phyloP scores from a whole-genome alignment of 1,284 basidiomycete genomes.

The Naganishia cerealis region DNA sequence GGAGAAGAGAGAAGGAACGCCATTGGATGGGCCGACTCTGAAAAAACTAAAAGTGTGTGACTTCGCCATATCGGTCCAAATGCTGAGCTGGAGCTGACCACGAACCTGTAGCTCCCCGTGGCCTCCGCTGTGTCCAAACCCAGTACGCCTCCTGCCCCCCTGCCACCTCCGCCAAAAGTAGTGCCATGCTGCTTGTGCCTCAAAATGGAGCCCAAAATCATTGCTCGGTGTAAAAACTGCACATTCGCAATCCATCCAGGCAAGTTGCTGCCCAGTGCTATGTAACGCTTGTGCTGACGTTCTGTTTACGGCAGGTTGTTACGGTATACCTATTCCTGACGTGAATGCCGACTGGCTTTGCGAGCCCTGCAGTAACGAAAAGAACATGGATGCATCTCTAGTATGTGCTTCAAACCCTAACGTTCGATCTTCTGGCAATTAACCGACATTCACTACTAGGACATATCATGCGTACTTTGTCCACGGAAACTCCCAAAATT shows the following conservation, averaged over 20 bases:
- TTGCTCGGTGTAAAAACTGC: slow-evolving; percentile 76
- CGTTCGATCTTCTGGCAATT: background rate
- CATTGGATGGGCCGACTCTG: slow-evolving; percentile 61
- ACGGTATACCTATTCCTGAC: slow-evolving; percentile 65
- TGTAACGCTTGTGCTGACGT: slow-evolving; percentile 6
- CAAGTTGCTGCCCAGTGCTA: slow-evolving; percentile 43
- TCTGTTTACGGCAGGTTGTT: slow-evolving; percentile 60
- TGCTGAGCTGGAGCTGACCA: background rate
- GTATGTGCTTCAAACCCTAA: slow-evolving; percentile 55
- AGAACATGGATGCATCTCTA: slow-evolving; percentile 70
- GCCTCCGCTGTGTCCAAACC: slow-evolving; percentile 18
- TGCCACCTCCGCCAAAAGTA: slow-evolving; percentile 58
- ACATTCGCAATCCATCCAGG: slow-evolving; percentile 73
- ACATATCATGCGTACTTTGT: slow-evolving; percentile 54
- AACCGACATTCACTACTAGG: slow-evolving; percentile 35
- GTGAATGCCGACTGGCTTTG: slow-evolving; percentile 73
- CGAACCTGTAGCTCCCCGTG: background rate
- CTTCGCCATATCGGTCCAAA: background rate
- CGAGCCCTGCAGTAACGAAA: slow-evolving; percentile 79
- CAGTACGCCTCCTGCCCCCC: slow-evolving; percentile 39
- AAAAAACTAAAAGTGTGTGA: slow-evolving; percentile 69
- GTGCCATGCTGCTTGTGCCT: slow-evolving; percentile 73
- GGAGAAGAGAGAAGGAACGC: slow-evolving; percentile 78
- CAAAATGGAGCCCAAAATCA: slow-evolving; percentile 70
- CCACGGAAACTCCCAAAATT: slow-evolving; percentile 40